Evolutionary conservation across 169 alveolate genomes (phyloP).

Genomic region (Pseudocohnilembus persalinus): DNA sequence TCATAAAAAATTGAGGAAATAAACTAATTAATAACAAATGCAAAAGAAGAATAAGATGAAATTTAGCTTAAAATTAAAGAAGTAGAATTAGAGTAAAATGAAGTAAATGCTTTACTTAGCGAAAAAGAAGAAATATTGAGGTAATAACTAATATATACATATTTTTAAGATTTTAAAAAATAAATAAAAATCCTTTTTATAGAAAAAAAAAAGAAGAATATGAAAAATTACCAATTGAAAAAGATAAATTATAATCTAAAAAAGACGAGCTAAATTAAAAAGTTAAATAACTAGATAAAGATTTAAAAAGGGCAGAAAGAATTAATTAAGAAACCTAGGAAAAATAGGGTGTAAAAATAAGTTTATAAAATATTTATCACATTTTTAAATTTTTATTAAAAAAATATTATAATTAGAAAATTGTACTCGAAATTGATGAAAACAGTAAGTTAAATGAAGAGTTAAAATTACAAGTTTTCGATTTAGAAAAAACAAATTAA

Average conservation of each 20-base stretch:
- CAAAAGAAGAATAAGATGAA: conserved; percentile 48
- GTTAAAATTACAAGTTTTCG: too few relatives aligned
- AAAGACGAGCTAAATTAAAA: conserved; percentile 32
- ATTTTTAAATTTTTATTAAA: too few relatives aligned
- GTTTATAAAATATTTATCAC: background rate
- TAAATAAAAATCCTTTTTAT: conserved; percentile 42
- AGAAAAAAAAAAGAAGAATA: conserved; percentile 48
- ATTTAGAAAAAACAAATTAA: too few relatives aligned
- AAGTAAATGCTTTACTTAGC: conserved; percentile 34
- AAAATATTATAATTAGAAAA: too few relatives aligned
- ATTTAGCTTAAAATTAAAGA: conserved; percentile 49
- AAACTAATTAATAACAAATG: conserved; percentile 2
- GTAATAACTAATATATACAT: conserved; percentile 30
- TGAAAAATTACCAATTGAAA: conserved; percentile 42
- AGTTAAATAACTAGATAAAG: conserved; percentile 18
- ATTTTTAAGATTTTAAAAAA: conserved; percentile 31
- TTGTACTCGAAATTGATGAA: too few relatives aligned
- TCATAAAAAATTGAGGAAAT: background rate
- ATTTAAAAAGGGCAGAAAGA: background rate
- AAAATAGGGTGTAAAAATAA: too few relatives aligned
- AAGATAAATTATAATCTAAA: conserved; percentile 48
- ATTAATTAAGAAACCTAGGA: too few relatives aligned
- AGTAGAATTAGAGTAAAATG: conserved; percentile 32
- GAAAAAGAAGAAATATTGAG: conserved; percentile 24
- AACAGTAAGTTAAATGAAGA: too few relatives aligned